A percentile compares a stretch with the other conserved stretches of the same genome.
These are phyloP conservation scores for Prunus yedoensis DNA, from an alignment of 331 rosid genomes.

Conservation along the genomic window DNA sequence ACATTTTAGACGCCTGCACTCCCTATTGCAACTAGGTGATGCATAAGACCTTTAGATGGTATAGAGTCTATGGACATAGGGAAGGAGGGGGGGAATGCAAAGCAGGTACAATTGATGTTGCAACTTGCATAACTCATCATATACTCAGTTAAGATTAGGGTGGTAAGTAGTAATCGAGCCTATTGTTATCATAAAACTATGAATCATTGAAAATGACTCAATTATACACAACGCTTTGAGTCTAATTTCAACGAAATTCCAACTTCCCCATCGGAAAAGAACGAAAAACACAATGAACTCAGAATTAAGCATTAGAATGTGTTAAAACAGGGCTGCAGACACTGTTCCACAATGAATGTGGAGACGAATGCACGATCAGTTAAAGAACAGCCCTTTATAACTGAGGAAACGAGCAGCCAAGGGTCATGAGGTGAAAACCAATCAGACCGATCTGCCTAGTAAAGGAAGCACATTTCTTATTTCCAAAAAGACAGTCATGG, in stretches of 20 bases:
- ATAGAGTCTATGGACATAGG: not conserved
- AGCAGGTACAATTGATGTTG: not conserved
- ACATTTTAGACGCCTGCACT: not conserved
- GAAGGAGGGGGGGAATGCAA: not conserved
- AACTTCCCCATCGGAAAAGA: not conserved
- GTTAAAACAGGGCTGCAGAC: constrained; percentile 14
- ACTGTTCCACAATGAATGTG: constrained; percentile 22
- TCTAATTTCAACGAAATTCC: constrained; percentile 9
- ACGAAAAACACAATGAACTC: not conserved
- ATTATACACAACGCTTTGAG: not conserved
- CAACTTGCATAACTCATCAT: not conserved
- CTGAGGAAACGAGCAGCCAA: not conserved
- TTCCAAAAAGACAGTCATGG: not conserved
- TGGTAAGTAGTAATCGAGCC: not conserved
- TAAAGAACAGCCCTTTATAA: not conserved
- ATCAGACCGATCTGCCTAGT: constrained; percentile 36
- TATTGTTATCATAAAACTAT: not conserved
- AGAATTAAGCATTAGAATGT: constrained; percentile 3
- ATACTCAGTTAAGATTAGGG: not conserved
- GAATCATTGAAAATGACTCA: constrained; percentile 15
- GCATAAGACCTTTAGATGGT: not conserved
- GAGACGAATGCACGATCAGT: constrained; percentile 36
- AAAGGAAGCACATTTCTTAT: constrained; percentile 25
- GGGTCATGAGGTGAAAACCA: not conserved
- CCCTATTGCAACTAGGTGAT: not conserved